Evolutionary conservation across 345 rosid genomes (phyloP), one percentile per base, ranked within the genome.

Genomic region (Stellera chamaejasme): DNA sequence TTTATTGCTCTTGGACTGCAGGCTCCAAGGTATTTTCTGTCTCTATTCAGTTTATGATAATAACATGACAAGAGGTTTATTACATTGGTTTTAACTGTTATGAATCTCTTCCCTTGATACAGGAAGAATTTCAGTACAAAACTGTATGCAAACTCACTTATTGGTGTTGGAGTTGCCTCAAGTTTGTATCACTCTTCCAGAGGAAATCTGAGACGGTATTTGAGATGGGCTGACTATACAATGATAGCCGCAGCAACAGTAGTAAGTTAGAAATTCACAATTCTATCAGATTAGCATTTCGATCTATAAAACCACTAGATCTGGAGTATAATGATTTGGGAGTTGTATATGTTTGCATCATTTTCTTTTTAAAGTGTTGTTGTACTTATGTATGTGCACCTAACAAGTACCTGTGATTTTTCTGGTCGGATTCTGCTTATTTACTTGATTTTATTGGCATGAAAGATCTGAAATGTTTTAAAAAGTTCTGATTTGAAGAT

Each of bases 101-200:
- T 50, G 5, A 16, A 58, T 57, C 25, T 42, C 42, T 42, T 42
- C 12, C 62, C 10, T 58, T 27, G 51, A 54, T 67, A 16, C 69
- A 93, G 99, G 77, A 89, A 81, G 66, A 82, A 87, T 69, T 63
- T 84, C 55, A 86, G 69, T 68, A 76, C 75, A 0, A 86, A 73
- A 67, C 64, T 89, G 48, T 93, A 93, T 52, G 99, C 99, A 58
- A 93, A 93, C 82, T 89, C 99, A 2, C 69, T 93, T 49, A 72
- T 93, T 27, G 99, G 99, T 62, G 99, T 93, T 27, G 99, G 99
- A 66, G 76, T 89, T 54, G 83, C 91, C 0, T 93, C 99, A 16
- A 76, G 83, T 61, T 36, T 93, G 71, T 93, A 93, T 64, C 99
- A 93, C 80, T 80, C 77, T 61, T 93, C 99, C 10, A 80, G 84